phyloP scores from a whole-genome alignment of 441 rosid genomes.

The Gossypium schwendimanii region DNA sequence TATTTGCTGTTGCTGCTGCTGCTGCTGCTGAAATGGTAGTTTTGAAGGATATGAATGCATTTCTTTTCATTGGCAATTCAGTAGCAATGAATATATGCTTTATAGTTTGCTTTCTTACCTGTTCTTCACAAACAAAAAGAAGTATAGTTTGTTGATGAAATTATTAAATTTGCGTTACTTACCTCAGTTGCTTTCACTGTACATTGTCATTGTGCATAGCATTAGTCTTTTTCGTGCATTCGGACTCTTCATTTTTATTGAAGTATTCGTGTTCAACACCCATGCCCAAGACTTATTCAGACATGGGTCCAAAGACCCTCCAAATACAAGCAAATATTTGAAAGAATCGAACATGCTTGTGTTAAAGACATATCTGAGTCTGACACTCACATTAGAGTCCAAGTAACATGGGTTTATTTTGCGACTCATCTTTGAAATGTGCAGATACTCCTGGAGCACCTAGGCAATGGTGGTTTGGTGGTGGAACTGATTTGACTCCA shows the following conservation, averaged over 20 bases:
- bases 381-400: not conserved
- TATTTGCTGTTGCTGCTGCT: not conserved
- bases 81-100: not conserved
- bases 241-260: not conserved
- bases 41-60: not conserved
- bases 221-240: not conserved
- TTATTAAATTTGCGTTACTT: not conserved
- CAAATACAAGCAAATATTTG: not conserved
- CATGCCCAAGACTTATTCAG: not conserved
- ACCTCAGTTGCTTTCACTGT: not conserved
- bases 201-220: not conserved
- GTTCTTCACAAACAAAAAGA: not conserved
- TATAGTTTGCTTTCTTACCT: not conserved
- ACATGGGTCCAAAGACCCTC: not conserved
- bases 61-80: conserved; percentile 2
- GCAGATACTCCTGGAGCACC: conserved; percentile 95
- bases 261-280: not conserved
- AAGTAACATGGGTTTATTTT: not conserved
- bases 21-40: not conserved
- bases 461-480: conserved; percentile 98
- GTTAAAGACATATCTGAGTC: not conserved
- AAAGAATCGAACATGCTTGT: not conserved
- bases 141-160: not conserved
- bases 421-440: not conserved
- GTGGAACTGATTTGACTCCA: conserved; percentile 98